Conservation (phyloP, 2,329 filamentous ascomycete genomes). For the Aspergillus proliferans region DNA sequence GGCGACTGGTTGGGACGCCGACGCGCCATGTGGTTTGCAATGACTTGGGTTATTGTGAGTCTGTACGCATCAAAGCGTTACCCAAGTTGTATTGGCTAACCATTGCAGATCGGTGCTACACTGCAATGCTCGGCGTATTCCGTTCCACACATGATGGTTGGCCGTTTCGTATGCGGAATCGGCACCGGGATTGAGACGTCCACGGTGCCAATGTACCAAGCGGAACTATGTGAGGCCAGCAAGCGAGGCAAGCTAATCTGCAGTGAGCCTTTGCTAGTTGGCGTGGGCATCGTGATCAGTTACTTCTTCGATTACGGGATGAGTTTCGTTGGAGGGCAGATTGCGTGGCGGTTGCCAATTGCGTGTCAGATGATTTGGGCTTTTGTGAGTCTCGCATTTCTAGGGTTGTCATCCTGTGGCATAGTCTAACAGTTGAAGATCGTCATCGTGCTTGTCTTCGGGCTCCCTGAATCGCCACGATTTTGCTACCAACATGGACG, state of each 20-base stretch:
- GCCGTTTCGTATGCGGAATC: constrained; percentile 46
- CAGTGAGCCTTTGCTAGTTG: constrained; percentile 36
- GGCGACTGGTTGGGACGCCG: constrained; percentile 28
- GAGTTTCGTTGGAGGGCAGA: constrained; percentile 33
- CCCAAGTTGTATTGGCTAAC: too few relatives aligned
- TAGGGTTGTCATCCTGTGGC: constrained; percentile 29
- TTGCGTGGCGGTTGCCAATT: constrained; percentile 44
- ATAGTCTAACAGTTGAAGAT: constrained; percentile 25
- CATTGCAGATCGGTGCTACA: constrained; percentile 22
- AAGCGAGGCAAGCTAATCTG: constrained; percentile 40
- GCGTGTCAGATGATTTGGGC: constrained; percentile 43
- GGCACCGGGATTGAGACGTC: constrained; percentile 43
- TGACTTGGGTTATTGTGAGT: constrained; percentile 24
- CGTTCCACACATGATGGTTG: constrained; percentile 33
- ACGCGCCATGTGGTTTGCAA: constrained; percentile 29
- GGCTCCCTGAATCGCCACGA: too few relatives aligned
- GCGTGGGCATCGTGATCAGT: constrained; percentile 32
- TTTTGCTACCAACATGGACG: too few relatives aligned
- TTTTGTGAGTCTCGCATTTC: constrained; percentile 14
- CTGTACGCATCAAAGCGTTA: too few relatives aligned
- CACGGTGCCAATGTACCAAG: constrained; percentile 38
- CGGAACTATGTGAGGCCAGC: constrained; percentile 40
- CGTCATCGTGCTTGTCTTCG: constrained; percentile 17
- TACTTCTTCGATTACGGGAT: constrained; percentile 32
- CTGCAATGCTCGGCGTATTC: constrained; percentile 30